Percentiles rank a stretch among this genome's conserved stretches.
phyloP scores from a whole-genome alignment of 1,139 yeast species.

The Starmera stellimalicola region DNA sequence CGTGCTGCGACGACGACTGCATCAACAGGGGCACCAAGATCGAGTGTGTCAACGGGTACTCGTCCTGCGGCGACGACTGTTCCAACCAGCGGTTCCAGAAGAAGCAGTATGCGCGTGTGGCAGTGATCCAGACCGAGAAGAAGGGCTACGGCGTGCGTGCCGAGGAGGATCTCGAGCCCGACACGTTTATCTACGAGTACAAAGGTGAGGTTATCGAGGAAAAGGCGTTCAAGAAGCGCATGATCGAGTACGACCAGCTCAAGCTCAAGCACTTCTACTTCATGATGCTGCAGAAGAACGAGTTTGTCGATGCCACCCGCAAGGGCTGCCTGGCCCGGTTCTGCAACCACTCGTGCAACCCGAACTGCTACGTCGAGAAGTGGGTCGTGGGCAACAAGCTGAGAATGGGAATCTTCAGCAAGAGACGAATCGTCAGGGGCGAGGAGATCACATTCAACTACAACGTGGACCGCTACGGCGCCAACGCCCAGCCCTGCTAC shows the following conservation, averaged over 20 bases:
- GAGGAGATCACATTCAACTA: conserved; percentile 95
- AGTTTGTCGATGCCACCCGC: conserved; percentile 88
- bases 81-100: conserved; percentile 83
- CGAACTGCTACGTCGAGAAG: conserved; percentile 90
- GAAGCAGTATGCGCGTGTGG: conserved; percentile 59
- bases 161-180: conserved; percentile 42
- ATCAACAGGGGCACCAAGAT: conserved; percentile 86
- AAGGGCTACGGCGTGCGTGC: conserved; percentile 92
- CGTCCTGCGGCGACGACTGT: conserved; percentile 68
- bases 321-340: conserved; percentile 86
- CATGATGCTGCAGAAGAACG: conserved; percentile 93
- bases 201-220: conserved; percentile 91
- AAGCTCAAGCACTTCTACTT: conserved; percentile 86
- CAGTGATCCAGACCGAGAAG: conserved; percentile 68
- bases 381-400: conserved; percentile 93
- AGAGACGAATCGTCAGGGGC: conserved; percentile 59
- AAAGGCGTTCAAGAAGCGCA: conserved; percentile 56
- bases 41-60: conserved; percentile 75
- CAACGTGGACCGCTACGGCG: conserved; percentile 94
- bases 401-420: conserved; percentile 92
- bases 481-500: conserved; percentile 87
- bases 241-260: conserved; percentile 60
- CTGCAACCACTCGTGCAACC: conserved; percentile 90
- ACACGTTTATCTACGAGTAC: conserved; percentile 78
- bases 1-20: conserved; percentile 86